These are phyloP conservation scores for Austroboletus niveus DNA, from an alignment of 1,284 basidiomycete genomes.

Conservation along the genomic window DNA sequence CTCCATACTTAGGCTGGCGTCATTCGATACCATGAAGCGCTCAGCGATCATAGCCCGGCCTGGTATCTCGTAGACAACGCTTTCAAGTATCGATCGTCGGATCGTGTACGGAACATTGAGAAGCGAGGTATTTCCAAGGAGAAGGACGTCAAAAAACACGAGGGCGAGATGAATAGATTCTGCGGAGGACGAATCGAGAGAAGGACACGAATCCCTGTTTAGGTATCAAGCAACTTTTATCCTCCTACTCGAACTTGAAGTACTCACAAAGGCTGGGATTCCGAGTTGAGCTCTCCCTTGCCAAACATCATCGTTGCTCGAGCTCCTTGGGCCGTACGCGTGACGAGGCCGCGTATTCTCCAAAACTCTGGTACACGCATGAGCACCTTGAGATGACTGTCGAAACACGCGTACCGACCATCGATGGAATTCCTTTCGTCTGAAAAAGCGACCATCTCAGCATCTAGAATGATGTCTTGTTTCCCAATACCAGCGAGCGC, in stretches of 20 bases:
- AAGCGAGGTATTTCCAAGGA: slow-evolving; percentile 58
- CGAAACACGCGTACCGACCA: slow-evolving; percentile 39
- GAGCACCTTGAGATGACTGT: slow-evolving; percentile 2
- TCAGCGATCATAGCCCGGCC: slow-evolving; percentile 65
- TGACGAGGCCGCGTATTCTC: slow-evolving; percentile 59
- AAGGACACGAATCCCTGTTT: slow-evolving; percentile 40
- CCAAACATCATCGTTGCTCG: slow-evolving; percentile 28
- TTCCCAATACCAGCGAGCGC: slow-evolving; percentile 47
- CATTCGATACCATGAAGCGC: slow-evolving; percentile 42
- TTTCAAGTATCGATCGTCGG: slow-evolving; percentile 63
- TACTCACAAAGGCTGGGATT: slow-evolving; percentile 25
- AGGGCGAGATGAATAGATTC: slow-evolving; percentile 63
- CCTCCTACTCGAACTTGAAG: neutral
- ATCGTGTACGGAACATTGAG: slow-evolving; percentile 53
- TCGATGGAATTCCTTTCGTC: slow-evolving; percentile 52
- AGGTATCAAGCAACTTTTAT: neutral
- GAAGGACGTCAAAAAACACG: slow-evolving; percentile 82
- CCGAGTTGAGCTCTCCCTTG: slow-evolving; percentile 11
- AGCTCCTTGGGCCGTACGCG: slow-evolving; percentile 54
- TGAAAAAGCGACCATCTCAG: slow-evolving; percentile 84
- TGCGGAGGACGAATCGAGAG: slow-evolving; percentile 46
- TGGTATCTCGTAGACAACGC: slow-evolving; percentile 46
- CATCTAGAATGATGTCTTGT: slow-evolving; percentile 71
- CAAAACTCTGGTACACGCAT: slow-evolving; percentile 56
- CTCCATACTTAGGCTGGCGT: slow-evolving; percentile 11